phyloP scores from a whole-genome alignment of 176 grass and related monocot genomes.

The Bonia amplexicaulis region DNA sequence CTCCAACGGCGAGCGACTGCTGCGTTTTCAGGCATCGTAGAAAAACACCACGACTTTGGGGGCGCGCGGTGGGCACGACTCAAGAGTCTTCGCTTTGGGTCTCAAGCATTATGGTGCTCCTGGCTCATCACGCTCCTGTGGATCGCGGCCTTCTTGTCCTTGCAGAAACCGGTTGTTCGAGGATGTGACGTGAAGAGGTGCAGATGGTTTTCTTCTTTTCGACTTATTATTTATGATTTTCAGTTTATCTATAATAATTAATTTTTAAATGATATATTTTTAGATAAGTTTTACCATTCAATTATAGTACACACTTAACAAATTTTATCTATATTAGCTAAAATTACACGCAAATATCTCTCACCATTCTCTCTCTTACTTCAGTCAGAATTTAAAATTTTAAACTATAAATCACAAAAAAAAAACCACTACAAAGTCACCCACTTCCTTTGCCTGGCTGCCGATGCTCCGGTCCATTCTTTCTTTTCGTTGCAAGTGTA shows the following conservation, averaged over 20 bases:
- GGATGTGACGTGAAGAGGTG: neutral
- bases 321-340: too few relatives aligned
- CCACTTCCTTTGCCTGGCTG: neutral
- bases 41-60: neutral
- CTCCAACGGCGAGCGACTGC: neutral
- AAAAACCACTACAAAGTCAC: neutral
- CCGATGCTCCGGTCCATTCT: neutral
- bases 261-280: too few relatives aligned
- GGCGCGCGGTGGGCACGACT: neutral
- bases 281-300: accelerated
- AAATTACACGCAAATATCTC: too few relatives aligned
- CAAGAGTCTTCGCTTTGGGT: neutral
- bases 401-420: too few relatives aligned
- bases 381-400: too few relatives aligned
- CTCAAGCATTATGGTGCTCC: neutral
- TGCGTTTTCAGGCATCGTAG: neutral
- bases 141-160: neutral
- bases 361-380: too few relatives aligned
- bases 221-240: too few relatives aligned
- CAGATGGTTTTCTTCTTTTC: too few relatives aligned
- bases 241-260: too few relatives aligned
- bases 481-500: neutral
- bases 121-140: neutral
- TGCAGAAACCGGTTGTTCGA: neutral
- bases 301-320: too few relatives aligned